Evolutionary conservation across 1,284 basidiomycete genomes (phyloP).

Genomic region (Ustilago crameri): DNA sequence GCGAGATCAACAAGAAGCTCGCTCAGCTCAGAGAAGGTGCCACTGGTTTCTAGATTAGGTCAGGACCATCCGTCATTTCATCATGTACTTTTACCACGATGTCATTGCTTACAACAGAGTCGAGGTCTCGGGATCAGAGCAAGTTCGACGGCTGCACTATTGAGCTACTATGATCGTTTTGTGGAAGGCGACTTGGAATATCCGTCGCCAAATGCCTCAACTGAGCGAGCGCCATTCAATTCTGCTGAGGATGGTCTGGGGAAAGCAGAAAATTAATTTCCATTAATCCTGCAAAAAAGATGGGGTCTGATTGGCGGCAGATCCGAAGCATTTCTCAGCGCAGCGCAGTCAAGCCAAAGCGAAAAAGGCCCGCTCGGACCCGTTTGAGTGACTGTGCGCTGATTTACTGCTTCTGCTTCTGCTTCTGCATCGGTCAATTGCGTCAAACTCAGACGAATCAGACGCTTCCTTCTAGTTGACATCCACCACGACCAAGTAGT

Average conservation of each 20-base stretch:
- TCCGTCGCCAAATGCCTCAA: too few species aligned
- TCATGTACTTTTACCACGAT: too few species aligned
- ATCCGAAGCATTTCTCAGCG: neutral
- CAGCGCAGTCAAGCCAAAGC: neutral
- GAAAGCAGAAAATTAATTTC: conserved; percentile 4
- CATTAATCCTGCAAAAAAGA: neutral
- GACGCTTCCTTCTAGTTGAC: neutral
- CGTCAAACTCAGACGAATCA: conserved; percentile 1
- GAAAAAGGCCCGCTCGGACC: conserved; percentile 25
- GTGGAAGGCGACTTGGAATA: too few species aligned
- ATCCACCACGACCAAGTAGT: conserved; percentile 9
- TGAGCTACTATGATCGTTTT: too few species aligned
- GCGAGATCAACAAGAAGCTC: conserved; percentile 66
- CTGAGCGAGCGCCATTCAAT: too few species aligned
- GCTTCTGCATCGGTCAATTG: conserved; percentile 8
- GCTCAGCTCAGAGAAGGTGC: conserved; percentile 58
- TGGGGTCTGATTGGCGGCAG: too few species aligned
- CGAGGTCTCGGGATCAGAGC: too few species aligned
- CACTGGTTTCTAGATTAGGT: conserved; percentile 46
- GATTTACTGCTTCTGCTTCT: too few species aligned
- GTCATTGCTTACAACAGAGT: too few species aligned
- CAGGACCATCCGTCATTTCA: too few species aligned
- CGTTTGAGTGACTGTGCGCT: conserved; percentile 15
- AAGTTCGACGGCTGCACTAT: too few species aligned
- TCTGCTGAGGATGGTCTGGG: neutral